A percentile compares a stretch with the other conserved stretches of the same genome.
These are phyloP conservation scores for Diutina catenulata DNA, from an alignment of 1,139 yeast genomes.

Conservation along the genomic window DNA sequence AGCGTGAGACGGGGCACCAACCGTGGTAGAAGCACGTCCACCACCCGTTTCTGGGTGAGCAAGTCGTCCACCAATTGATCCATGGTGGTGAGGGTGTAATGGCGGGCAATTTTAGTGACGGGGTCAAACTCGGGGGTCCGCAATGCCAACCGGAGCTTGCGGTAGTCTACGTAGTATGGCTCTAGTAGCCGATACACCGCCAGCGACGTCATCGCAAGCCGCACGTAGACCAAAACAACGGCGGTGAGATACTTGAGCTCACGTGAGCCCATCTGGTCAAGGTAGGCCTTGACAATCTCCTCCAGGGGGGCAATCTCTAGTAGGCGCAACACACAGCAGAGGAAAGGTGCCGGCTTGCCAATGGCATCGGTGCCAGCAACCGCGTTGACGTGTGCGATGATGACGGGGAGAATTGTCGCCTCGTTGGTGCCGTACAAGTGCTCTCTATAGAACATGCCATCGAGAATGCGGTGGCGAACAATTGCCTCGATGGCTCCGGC, in stretches of 20 bases:
- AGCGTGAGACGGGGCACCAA: conserved; percentile 26
- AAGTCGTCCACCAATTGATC: conserved; percentile 53
- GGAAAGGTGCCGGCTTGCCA: conserved; percentile 47
- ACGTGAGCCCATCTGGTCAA: conserved; percentile 30
- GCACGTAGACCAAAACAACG: conserved; percentile 42
- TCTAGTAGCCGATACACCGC: conserved; percentile 25
- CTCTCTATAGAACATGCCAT: conserved; percentile 58
- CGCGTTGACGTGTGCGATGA: conserved; percentile 27
- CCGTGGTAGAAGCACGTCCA: conserved; percentile 53
- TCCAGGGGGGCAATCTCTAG: conserved; percentile 49
- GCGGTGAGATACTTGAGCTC: conserved; percentile 62
- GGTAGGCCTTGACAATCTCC: conserved; percentile 34
- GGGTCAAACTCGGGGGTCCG: conserved; percentile 10
- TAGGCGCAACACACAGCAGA: conserved; percentile 52
- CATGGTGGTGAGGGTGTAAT: conserved; percentile 29
- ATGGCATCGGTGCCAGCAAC: conserved; percentile 39
- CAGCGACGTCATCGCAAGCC: conserved; percentile 35
- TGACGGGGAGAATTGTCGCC: conserved; percentile 26
- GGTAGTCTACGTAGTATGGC: conserved; percentile 15
- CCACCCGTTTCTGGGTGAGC: conserved; percentile 35
- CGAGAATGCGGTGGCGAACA: conserved; percentile 54
- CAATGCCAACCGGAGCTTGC: conserved; percentile 32
- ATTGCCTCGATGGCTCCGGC: conserved; percentile 54
- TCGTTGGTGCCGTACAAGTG: conserved; percentile 48
- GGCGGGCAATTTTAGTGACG: conserved; percentile 16